Conservation (phyloP, 192 early-diverging fungal genomes). For the Entomortierella beljakovae region DNA sequence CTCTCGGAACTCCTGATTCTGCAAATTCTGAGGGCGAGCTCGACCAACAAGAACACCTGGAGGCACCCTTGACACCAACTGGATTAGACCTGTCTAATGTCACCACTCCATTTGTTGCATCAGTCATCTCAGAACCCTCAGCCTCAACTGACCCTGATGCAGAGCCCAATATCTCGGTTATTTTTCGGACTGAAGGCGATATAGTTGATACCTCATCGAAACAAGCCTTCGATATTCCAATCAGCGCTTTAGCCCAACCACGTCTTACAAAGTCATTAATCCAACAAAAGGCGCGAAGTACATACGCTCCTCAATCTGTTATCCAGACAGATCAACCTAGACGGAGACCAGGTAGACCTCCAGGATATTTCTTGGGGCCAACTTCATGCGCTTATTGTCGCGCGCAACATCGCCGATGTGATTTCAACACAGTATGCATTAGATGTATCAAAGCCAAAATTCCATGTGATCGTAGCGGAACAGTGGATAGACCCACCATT, state of each 20-base stretch:
- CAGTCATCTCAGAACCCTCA: background rate
- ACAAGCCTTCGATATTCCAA: constrained; percentile 16
- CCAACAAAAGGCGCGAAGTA: constrained; percentile 29
- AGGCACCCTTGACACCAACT: background rate
- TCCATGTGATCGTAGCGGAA: constrained; percentile 44
- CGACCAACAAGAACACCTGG: background rate
- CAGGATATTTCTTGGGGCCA: constrained; percentile 46
- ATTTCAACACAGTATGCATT: constrained; percentile 39
- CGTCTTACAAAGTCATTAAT: constrained; percentile 27
- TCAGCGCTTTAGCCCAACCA: constrained; percentile 10
- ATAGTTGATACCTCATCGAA: background rate
- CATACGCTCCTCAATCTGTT: constrained; percentile 19
- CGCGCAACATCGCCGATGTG: constrained; percentile 43
- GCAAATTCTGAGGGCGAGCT: background rate
- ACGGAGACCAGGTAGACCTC: constrained; percentile 40
- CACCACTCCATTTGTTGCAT: constrained; percentile 3
- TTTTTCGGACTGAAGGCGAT: background rate
- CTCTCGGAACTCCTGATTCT: background rate
- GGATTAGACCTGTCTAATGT: background rate
- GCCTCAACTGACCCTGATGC: background rate
- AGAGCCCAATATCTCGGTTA: background rate
- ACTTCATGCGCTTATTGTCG: constrained; percentile 48
- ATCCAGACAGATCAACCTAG: constrained; percentile 1
- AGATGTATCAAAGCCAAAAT: constrained; percentile 51
- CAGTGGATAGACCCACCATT: constrained; percentile 45